Conservation (phyloP, 306 rosid species). For the Quercus mongolica region DNA sequence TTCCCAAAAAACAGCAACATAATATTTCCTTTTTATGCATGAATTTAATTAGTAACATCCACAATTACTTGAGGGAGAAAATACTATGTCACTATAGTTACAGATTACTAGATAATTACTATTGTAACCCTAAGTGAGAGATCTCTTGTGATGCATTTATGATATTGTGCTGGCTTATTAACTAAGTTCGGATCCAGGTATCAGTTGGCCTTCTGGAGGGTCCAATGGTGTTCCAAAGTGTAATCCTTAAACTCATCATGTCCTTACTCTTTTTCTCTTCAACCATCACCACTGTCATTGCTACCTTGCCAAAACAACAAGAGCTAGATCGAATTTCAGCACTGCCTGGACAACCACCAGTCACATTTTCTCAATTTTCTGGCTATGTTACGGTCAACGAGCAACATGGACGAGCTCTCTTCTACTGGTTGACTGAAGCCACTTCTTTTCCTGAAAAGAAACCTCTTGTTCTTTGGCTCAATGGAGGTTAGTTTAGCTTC, state of each 20-base stretch:
- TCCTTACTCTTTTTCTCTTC: constrained; percentile 4
- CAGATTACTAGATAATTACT: too few species aligned
- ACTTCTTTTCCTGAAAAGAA: constrained; percentile 39
- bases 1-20: too few species aligned
- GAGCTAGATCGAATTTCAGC: constrained; percentile 55
- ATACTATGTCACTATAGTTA: too few species aligned
- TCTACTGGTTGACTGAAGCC: constrained; percentile 79
- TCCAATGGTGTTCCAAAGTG: constrained; percentile 16
- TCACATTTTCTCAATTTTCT: constrained; percentile 64
- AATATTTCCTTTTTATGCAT: too few species aligned
- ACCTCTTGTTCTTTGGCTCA: constrained; percentile 91
- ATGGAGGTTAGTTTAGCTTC: constrained; percentile 51
- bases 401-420: constrained; percentile 71
- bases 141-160: constrained; percentile 12
- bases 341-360: constrained; percentile 76
- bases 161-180: neutral
- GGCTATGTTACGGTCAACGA: constrained; percentile 72
- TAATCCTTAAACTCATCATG: neutral
- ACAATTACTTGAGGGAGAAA: too few species aligned
- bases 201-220: neutral
- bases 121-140: neutral
- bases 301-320: constrained; percentile 31
- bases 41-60: too few species aligned
- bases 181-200: neutral
- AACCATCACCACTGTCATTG: neutral